Evolutionary conservation across 495 filamentous ascomycete species (phyloP).

Genomic region (Penicillium odoratum): DNA sequence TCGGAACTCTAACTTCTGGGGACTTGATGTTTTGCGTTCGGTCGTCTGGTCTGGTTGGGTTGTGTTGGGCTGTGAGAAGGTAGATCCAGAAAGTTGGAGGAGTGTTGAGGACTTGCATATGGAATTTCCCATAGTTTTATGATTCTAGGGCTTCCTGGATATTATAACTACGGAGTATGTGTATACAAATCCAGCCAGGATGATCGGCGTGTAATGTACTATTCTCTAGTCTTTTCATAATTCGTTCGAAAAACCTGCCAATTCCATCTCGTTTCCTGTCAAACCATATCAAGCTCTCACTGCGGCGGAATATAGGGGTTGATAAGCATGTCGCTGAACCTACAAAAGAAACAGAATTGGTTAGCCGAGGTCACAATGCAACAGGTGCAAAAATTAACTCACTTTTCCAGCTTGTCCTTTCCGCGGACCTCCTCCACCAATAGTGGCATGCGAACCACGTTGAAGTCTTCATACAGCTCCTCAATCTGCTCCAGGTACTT

Average conservation of each 20-base stretch:
- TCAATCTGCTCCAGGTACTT: slow-evolving; percentile 99
- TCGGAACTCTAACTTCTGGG: not conserved
- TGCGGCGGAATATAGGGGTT: slow-evolving; percentile 79
- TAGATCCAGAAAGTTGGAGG: not conserved
- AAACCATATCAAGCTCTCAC: slow-evolving; percentile 30
- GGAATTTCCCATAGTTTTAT: not conserved
- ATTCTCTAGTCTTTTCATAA: slow-evolving; percentile 52
- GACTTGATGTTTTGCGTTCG: not conserved
- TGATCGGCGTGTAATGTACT: slow-evolving; percentile 32
- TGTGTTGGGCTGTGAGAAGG: not conserved
- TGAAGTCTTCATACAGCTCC: slow-evolving; percentile 98
- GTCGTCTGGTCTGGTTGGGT: not conserved
- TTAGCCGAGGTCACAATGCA: slow-evolving; percentile 14
- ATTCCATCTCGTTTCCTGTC: slow-evolving; percentile 22
- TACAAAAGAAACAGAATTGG: slow-evolving; percentile 22
- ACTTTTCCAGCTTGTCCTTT: slow-evolving; percentile 87
- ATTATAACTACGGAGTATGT: not conserved
- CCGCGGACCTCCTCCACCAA: slow-evolving; percentile 93
- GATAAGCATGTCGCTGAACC: slow-evolving; percentile 91
- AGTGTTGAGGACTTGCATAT: not conserved
- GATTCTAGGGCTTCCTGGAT: not conserved
- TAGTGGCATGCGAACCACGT: slow-evolving; percentile 96
- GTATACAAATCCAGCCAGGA: slow-evolving; percentile 6
- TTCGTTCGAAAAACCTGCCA: slow-evolving; percentile 34
- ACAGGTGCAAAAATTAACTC: slow-evolving; percentile 28